phyloP scores from a whole-genome alignment of 179 eudicot genomes.

The Heliamphora pulchella region DNA sequence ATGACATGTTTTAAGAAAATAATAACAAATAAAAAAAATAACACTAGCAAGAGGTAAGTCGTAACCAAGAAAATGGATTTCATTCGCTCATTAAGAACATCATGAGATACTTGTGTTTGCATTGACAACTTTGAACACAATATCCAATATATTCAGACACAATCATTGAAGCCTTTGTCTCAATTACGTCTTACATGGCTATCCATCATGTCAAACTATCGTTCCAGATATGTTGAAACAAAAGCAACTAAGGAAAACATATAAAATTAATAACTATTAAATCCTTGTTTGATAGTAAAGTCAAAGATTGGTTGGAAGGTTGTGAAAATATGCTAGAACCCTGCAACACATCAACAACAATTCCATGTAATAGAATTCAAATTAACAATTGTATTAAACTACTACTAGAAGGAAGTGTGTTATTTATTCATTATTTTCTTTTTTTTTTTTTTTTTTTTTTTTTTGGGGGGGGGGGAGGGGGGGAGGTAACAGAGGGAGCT shows the following conservation, averaged over 20 bases:
- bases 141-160: background rate
- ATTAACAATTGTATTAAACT: background rate
- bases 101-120: background rate
- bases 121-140: slow-evolving; percentile 1
- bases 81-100: background rate
- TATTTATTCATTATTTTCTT: background rate
- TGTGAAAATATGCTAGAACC: background rate
- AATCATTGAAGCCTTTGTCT: background rate
- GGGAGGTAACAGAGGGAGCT: slow-evolving; percentile 6
- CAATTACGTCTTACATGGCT: background rate
- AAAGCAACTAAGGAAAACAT: background rate
- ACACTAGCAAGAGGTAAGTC: background rate
- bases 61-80: background rate
- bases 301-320: no score
- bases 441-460: no score
- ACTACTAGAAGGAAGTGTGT: background rate
- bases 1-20: background rate
- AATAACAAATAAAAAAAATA: background rate
- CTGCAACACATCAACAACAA: background rate
- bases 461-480: background rate
- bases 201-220: background rate
- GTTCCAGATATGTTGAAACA: background rate
- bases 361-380: background rate
- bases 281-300: background rate
- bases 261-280: background rate